These are phyloP conservation scores for Cladosporium sp. DNA, from an alignment of 2,329 filamentous ascomycete species.

Conservation along the genomic window DNA sequence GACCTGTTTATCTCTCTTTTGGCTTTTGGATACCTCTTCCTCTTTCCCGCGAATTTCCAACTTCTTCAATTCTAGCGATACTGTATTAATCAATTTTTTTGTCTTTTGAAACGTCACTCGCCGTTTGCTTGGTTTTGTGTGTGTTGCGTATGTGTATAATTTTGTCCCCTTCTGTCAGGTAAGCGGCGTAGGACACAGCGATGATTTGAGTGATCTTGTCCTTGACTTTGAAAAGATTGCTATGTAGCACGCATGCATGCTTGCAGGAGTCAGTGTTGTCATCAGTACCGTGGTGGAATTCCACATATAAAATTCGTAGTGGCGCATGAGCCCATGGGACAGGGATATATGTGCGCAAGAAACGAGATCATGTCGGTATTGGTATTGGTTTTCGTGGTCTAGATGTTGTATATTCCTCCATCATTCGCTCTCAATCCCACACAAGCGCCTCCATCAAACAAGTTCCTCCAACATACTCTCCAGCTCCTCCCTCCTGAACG, in stretches of 20 bases:
- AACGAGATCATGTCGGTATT: not conserved
- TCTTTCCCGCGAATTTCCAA: not conserved
- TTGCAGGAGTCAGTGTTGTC: too few species aligned
- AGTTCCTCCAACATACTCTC: conserved; percentile 84
- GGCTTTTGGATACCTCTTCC: not conserved
- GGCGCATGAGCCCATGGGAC: not conserved
- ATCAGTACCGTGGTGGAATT: too few species aligned
- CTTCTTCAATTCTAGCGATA: conserved; percentile 2
- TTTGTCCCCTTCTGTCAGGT: too few species aligned
- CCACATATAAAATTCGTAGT: too few species aligned
- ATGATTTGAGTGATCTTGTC: too few species aligned
- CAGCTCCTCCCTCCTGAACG: conserved; percentile 83
- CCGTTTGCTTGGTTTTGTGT: not conserved
- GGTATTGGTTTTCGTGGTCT: not conserved
- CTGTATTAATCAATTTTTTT: conserved; percentile 10
- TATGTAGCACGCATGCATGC: too few species aligned
- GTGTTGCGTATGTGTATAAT: not conserved
- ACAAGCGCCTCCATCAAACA: conserved; percentile 29
- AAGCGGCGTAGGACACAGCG: too few species aligned
- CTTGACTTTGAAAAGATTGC: too few species aligned
- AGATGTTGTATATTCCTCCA: not conserved
- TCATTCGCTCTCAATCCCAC: not conserved
- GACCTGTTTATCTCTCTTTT: too few species aligned
- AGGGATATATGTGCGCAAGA: not conserved
- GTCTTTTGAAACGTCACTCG: not conserved